Evolutionary conservation across 1,139 yeast species (phyloP), one percentile per base, ranked within the genome.

Genomic region (Protomyces lactucae-debilis): DNA sequence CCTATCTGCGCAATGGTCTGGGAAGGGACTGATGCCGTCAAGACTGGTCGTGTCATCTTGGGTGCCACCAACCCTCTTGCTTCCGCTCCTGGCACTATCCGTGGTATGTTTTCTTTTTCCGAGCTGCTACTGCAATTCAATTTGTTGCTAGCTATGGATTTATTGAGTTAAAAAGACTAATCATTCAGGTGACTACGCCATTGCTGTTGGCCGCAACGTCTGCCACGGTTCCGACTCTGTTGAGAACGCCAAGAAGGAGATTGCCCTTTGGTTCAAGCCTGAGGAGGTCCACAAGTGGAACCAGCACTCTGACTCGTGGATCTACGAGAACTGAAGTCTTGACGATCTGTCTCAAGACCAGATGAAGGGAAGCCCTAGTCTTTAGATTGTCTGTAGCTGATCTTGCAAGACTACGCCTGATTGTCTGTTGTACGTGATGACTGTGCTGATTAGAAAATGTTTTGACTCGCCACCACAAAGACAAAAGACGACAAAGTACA

Each of bases 1-100:
- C 99, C 99, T 78, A 89, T 95, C 73, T 85, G 93, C 75, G 99
- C 99, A 74, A 95, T 97, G 78, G 98, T 92, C 74, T 95, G 99
- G 99, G 98, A 95, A 82, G 99, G 99, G 81, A 93, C 92, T 85
- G 97, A 93, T 77, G 99, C 86, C 78, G 99, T 95, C 80, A 91
- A 91, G 84, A 96, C 89, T 80, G 99, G 99, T 79, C 89, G 99
- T 83, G 69, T 84, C 76, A 86, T 95, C 78, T 86, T 95, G 76
- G 99, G 99, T 82, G 98, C 99, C 73, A 95, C 99, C 82, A 92
- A 95, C 89, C 99, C 99, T 78, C 85, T 88, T 78, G 85, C 83
- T 75, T 88, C 97, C 74, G 93, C 95, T 72, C 98, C 98, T 80
- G 99, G 99, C 80, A 93, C 99, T 82, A 93, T 95, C 85, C 91